Base-by-base conservation (phyloP, 805 yeast genomes). In the Pichia gijzeniarum region DNA sequence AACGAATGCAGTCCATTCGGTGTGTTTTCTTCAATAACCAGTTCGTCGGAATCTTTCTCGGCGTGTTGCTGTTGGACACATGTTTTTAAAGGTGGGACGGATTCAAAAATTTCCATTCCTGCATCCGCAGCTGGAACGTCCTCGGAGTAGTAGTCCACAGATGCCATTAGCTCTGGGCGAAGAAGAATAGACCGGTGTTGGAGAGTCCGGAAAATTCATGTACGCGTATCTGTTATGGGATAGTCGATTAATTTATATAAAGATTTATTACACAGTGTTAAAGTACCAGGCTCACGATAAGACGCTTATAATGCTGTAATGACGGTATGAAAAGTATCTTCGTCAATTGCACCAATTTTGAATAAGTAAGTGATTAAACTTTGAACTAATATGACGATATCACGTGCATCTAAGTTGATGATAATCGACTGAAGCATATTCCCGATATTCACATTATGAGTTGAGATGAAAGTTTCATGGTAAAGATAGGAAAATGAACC, bases 401-500 rank as follows among this genome's bases (percentile, higher is more conserved):
- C 88, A 20, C 72, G 77, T 20, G 75, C 73, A 30, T 79, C 71
- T 53, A 89, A 70, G 57, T 85, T 84, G 56, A 83, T 76, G 35
- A 88, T 76, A 21, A 88, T 82, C 37, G 82, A 68, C 55, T 91
- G 95, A 48, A 91, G 65, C 21, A 93, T 67, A 13, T 82, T 73
- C 31, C 88, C 91, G 45, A 87, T 81, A 44, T 82, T 82, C 51
- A 82, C 69, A 62, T 82, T 80, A 52, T 79, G 77, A 36, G 79
- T 76, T 32, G 91, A 80, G 53, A 93, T 77, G 63, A 93, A 93
- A 2, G 96, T 87, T 65, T 91, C 96, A 65, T 82, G 90, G 68
- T 93, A 93, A 53, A 93, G 72, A 61, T 89, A 90, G 30, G 93
- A 77, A 62, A 93, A 93, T 34, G 95, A 86, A 12, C 99, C 99